phyloP scores from a whole-genome alignment of 352 stramenopile genomes.

The Pythium brachiatum region DNA sequence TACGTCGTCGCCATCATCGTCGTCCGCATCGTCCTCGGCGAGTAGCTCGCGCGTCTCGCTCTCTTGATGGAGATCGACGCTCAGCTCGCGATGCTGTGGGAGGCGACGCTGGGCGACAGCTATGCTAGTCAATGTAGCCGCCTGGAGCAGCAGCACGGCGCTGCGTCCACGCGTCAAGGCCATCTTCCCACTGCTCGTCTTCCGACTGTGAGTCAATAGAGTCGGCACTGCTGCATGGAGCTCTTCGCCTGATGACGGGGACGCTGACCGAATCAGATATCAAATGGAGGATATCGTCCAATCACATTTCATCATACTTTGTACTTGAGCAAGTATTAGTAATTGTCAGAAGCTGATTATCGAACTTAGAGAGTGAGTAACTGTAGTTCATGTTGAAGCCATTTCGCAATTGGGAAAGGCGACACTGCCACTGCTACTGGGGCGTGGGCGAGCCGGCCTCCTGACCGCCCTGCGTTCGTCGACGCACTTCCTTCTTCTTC shows the following conservation, averaged over 20 bases:
- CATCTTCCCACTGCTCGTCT: neutral
- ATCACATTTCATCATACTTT: too few relatives aligned
- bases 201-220: neutral
- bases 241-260: neutral
- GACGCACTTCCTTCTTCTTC: conserved; percentile 90
- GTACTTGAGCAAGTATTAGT: conserved; percentile 3
- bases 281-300: neutral
- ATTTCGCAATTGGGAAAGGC: neutral
- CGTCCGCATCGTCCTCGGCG: neutral
- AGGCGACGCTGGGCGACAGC: conserved; percentile 12
- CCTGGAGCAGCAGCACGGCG: neutral
- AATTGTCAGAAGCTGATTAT: conserved; percentile 1
- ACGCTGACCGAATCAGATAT: conserved; percentile 18
- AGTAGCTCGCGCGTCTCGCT: neutral
- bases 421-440: conserved; percentile 4
- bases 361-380: neutral
- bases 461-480: conserved; percentile 35
- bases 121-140: neutral
- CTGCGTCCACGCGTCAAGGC: neutral
- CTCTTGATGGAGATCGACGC: neutral
- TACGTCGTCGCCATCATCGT: conserved; percentile 9
- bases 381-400: conserved; percentile 12
- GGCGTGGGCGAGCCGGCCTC: conserved; percentile 26
- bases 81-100: conserved; percentile 1
- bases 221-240: neutral